These are phyloP conservation scores for Arachis monticola DNA, from an alignment of 331 rosid genomes.

Conservation along the genomic window DNA sequence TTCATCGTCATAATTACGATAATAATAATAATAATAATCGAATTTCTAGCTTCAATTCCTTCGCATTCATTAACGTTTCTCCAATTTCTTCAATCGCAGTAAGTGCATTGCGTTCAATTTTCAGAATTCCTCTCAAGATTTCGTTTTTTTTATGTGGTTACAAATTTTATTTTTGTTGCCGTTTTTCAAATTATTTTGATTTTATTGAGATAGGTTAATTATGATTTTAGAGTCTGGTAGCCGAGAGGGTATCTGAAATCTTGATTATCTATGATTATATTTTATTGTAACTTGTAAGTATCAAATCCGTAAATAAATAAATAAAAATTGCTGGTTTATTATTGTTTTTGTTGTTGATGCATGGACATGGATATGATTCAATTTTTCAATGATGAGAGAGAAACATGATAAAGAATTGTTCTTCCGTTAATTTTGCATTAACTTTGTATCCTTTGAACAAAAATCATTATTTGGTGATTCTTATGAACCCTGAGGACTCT, in stretches of 20 bases:
- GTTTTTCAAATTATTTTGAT: conserved; percentile 6
- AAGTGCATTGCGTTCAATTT: conserved; percentile 11
- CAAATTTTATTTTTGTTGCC: not conserved
- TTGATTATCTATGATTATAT: not conserved
- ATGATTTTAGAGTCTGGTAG: conserved; percentile 11
- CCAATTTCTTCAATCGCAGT: conserved; percentile 9
- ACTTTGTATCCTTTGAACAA: not conserved
- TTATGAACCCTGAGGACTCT: not conserved
- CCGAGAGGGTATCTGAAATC: not conserved
- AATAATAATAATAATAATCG: not conserved
- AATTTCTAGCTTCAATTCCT: not conserved
- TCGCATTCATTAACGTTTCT: not conserved
- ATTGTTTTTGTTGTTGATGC: not conserved
- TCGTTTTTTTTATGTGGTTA: not conserved
- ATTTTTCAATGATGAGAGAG: not conserved
- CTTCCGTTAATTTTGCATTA: not conserved
- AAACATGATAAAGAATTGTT: not conserved
- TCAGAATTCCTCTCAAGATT: not conserved
- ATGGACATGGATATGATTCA: not conserved
- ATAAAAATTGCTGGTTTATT: not conserved
- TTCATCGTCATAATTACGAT: not conserved
- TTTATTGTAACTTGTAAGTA: conserved; percentile 37
- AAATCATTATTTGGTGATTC: not conserved
- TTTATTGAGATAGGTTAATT: too few species aligned
- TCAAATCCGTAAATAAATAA: not conserved